Conservation (phyloP, 352 stramenopile species). For the Lagenidium sp. region DNA sequence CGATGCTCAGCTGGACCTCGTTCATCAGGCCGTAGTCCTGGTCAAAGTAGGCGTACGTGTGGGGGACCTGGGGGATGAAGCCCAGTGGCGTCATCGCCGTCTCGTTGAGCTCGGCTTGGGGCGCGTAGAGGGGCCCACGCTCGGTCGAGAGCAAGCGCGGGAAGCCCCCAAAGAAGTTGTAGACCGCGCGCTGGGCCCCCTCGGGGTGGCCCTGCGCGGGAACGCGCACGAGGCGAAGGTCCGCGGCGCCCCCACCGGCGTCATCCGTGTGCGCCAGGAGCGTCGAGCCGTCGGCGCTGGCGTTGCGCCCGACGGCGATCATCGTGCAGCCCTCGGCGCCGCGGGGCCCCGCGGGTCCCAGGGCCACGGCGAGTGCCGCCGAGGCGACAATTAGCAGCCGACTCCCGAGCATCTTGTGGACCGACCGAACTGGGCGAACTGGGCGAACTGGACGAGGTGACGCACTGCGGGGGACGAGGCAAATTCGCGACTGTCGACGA, state of each 20-base stretch:
- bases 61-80: conserved; percentile 65
- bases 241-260: conserved; percentile 44
- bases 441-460: too few species aligned
- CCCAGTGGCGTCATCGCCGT: conserved; percentile 32
- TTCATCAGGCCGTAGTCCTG: conserved; percentile 88
- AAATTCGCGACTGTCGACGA: neutral
- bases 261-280: conserved; percentile 72
- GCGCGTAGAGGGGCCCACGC: conserved; percentile 42
- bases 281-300: conserved; percentile 52
- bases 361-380: conserved; percentile 1
- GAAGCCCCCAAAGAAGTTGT: conserved; percentile 38
- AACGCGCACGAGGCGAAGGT: conserved; percentile 78
- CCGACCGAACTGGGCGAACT: too few species aligned
- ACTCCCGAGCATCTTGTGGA: neutral
- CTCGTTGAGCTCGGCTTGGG: conserved; percentile 16
- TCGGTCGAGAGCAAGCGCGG: conserved; percentile 42
- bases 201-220: conserved; percentile 42
- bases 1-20: conserved; percentile 82
- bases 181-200: conserved; percentile 24
- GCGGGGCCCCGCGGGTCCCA: too few species aligned
- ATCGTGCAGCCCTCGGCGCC: conserved; percentile 82
- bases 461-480: neutral
- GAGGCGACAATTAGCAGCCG: neutral
- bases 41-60: conserved; percentile 88
- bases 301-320: conserved; percentile 55